Evolutionary conservation across 352 stramenopile species (phyloP), one percentile per base, ranked within the genome.

Genomic region (Sclerospora graminicola): DNA sequence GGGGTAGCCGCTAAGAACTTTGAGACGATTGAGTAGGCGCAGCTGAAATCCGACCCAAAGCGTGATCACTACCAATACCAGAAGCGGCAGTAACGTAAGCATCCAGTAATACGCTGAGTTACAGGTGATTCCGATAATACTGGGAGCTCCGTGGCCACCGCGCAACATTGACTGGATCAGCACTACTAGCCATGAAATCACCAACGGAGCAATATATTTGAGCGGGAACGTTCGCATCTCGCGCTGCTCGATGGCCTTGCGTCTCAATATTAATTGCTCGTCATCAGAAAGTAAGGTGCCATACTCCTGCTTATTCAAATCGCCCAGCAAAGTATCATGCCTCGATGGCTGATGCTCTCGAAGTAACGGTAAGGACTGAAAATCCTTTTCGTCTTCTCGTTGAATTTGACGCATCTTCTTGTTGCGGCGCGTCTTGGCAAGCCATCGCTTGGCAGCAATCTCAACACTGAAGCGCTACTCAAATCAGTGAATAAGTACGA

Each of bases 51-150:
- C 79, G 4, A 87, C 65, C 44, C 60, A 67, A 27, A 72, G 53
- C 19, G 67, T 77, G 28, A 90, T 63, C 2, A 44, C 33, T 1
- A 89, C 43, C 31, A 97, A 79, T 24, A 90, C 63, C 20, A 63
- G 49, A 5, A 96, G 52, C 10, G 95, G 87, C 20, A 92, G 20
- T 1, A 84, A 33, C 37, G 95, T 97, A 21, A 96, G 48, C 24
- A 91, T 42, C 94, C 94, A 99, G 64, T 98, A 99, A 13, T 57
- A 47, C 23, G 46, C 34, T 8, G 84, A 96, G 48, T 89, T 91
- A 63, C 94, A 99, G n/a, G 73, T 49, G 34, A 99, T 89, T 42
- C 94, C 95, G 28, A 99, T 58, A 16, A 88, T 51, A 30, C 74
- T 87, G 1, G 68, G 63, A 0, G 64, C 48, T 30, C 80, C 77